These are phyloP conservation scores for Macrocybe gigantea DNA, from an alignment of 768 basidiomycete species.

Conservation along the genomic window DNA sequence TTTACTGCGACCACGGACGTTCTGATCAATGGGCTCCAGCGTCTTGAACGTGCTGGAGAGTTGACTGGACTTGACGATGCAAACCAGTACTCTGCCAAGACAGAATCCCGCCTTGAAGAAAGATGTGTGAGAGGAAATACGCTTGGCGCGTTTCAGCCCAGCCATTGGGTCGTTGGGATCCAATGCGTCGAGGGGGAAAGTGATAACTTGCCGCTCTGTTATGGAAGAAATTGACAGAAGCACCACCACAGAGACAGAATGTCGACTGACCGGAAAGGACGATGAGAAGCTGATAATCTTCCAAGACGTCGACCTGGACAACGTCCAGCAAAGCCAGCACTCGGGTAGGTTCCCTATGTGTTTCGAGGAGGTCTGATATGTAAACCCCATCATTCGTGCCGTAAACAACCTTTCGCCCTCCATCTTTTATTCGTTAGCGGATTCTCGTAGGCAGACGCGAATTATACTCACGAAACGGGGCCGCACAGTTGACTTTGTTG, in stretches of 20 bases:
- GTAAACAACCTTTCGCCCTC: conserved; percentile 83
- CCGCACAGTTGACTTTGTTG: conserved; percentile 92
- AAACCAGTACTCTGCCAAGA: conserved; percentile 86
- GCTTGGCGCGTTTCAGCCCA: conserved; percentile 89
- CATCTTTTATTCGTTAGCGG: conserved; percentile 38
- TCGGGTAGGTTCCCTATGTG: conserved; percentile 77
- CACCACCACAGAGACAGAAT: neutral
- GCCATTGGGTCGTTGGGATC: conserved; percentile 87
- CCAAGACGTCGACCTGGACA: conserved; percentile 91
- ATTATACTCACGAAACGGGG: conserved; percentile 68
- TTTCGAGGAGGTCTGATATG: conserved; percentile 78
- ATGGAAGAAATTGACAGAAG: conserved; percentile 2
- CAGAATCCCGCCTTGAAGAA: conserved; percentile 98
- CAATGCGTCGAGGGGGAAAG: conserved; percentile 90
- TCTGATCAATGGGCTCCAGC: conserved; percentile 93
- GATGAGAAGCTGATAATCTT: conserved; percentile 91
- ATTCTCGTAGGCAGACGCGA: conserved; percentile 4
- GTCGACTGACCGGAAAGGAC: conserved; percentile 84
- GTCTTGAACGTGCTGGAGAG: conserved; percentile 97
- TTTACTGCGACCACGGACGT: conserved; percentile 68
- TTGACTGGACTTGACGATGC: conserved; percentile 94
- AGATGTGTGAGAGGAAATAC: conserved; percentile 92
- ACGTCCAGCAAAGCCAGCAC: conserved; percentile 88
- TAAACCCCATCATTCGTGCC: conserved; percentile 99
- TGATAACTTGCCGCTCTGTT: conserved; percentile 89